Conservation (phyloP, 768 basidiomycete species). For the Mycena epipterygia region DNA sequence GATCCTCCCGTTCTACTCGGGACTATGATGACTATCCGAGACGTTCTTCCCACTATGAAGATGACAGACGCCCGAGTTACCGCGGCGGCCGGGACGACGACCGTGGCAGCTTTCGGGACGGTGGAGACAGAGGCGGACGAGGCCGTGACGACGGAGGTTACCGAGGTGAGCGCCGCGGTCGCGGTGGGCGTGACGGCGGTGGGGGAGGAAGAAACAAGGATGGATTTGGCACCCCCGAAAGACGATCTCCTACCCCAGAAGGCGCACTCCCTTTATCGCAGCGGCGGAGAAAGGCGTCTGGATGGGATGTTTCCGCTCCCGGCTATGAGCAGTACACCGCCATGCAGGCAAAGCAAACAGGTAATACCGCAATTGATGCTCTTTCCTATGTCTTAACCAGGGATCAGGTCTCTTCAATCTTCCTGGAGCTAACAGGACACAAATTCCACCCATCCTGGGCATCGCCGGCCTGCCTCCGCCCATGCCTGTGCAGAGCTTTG, state of each 20-base stretch:
- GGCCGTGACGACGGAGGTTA: conserved; percentile 56
- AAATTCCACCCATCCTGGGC: conserved; percentile 85
- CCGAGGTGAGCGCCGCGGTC: conserved; percentile 55
- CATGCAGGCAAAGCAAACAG: conserved; percentile 98
- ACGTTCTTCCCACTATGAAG: conserved; percentile 58
- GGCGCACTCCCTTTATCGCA: conserved; percentile 86
- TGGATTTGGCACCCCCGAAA: conserved; percentile 78
- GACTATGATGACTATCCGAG: conserved; percentile 62
- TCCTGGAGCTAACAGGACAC: conserved; percentile 93
- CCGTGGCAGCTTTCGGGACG: conserved; percentile 43
- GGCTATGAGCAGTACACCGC: conserved; percentile 97
- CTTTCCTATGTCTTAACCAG: conserved; percentile 26
- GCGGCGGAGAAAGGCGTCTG: conserved; percentile 88
- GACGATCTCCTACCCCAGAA: conserved; percentile 92
- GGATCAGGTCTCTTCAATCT: conserved; percentile 91
- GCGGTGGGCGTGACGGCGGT: conserved; percentile 45
- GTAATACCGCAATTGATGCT: conserved; percentile 55
- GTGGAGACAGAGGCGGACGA: conserved; percentile 35
- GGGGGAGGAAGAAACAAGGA: conserved; percentile 65
- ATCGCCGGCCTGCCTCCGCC: conserved; percentile 88
- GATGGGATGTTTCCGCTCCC: conserved; percentile 97
- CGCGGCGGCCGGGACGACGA: conserved; percentile 60
- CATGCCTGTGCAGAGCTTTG: conserved; percentile 86
- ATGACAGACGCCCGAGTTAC: conserved; percentile 64
- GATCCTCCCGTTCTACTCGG: conserved; percentile 58